These are phyloP conservation scores for Didymella glomerata DNA, from an alignment of 2,329 filamentous ascomycete genomes.

Conservation along the genomic window DNA sequence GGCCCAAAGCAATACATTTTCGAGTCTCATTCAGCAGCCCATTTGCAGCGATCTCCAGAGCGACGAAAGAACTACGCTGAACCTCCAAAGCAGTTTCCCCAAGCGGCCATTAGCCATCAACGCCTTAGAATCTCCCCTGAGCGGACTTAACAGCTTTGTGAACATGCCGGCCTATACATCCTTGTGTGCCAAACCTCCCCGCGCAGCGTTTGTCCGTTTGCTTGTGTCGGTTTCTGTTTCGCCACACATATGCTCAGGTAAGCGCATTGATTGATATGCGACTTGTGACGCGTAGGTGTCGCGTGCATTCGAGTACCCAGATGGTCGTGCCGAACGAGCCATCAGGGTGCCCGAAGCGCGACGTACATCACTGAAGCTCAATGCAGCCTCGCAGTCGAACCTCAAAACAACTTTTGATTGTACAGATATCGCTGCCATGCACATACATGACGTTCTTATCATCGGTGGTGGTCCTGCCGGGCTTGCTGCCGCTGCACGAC, in stretches of 20 bases:
- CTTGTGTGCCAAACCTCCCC: neutral
- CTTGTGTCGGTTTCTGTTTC: neutral
- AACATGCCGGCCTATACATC: neutral
- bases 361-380: slow-evolving; percentile 6
- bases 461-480: slow-evolving; percentile 79
- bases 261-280: neutral
- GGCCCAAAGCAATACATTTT: slow-evolving; percentile 19
- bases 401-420: neutral
- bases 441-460: slow-evolving; percentile 71
- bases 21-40: slow-evolving; percentile 9
- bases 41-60: slow-evolving; percentile 19
- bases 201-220: neutral
- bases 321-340: slow-evolving; percentile 29
- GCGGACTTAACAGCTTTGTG: slow-evolving; percentile 1
- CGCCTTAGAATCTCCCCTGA: slow-evolving; percentile 2
- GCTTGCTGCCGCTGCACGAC: slow-evolving; percentile 74
- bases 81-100: slow-evolving; percentile 15
- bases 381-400: slow-evolving; percentile 1
- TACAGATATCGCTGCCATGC: slow-evolving; percentile 24
- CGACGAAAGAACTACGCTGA: slow-evolving; percentile 12
- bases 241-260: neutral
- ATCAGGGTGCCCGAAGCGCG: slow-evolving; percentile 34
- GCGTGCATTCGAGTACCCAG: slow-evolving; percentile 33
- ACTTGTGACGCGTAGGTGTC: slow-evolving; percentile 3
- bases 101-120: slow-evolving; percentile 3